These are phyloP conservation scores for Penicillium pulvis DNA, from an alignment of 495 filamentous ascomycete genomes.

Conservation along the genomic window DNA sequence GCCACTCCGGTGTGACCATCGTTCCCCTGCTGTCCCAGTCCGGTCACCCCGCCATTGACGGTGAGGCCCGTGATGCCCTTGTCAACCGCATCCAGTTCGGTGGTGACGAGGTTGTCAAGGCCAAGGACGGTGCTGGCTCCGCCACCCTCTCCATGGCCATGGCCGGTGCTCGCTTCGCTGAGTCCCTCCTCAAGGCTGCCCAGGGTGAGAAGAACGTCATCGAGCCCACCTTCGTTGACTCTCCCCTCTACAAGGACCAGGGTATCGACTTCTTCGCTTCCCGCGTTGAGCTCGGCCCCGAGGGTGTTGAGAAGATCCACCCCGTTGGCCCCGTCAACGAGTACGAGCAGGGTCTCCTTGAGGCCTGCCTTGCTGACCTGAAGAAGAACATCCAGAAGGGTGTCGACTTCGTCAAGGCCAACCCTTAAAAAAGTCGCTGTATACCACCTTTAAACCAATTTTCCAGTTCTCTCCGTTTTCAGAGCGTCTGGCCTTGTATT, in stretches of 20 bases:
- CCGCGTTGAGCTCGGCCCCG: conserved; percentile 90
- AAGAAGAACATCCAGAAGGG: conserved; percentile 86
- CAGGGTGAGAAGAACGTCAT: conserved; percentile 93
- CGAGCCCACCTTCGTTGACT: conserved; percentile 96
- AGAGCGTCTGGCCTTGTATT: conserved; percentile 21
- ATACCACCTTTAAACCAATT: conserved; percentile 16
- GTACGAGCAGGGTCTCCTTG: conserved; percentile 86
- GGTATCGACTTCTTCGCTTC: conserved; percentile 95
- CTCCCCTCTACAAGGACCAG: conserved; percentile 95
- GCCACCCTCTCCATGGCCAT: conserved; percentile 99
- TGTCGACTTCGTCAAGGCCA: conserved; percentile 68
- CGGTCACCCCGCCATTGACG: conserved; percentile 76
- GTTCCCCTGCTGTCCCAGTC: conserved; percentile 97
- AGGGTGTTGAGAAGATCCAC: conserved; percentile 92
- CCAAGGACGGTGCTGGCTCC: conserved; percentile 97
- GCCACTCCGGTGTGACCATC: conserved; percentile 97
- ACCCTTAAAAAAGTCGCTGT: conserved; percentile 56
- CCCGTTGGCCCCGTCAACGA: conserved; percentile 78
- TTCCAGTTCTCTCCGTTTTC: not conserved
- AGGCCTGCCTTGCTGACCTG: conserved; percentile 80
- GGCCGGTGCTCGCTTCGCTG: conserved; percentile 96
- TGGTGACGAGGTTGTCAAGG: conserved; percentile 98
- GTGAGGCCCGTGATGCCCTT: conserved; percentile 72
- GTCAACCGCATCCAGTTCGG: conserved; percentile 98
- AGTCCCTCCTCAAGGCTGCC: conserved; percentile 87